Conservation (phyloP, 805 yeast species). For the Starmera quercuum region DNA sequence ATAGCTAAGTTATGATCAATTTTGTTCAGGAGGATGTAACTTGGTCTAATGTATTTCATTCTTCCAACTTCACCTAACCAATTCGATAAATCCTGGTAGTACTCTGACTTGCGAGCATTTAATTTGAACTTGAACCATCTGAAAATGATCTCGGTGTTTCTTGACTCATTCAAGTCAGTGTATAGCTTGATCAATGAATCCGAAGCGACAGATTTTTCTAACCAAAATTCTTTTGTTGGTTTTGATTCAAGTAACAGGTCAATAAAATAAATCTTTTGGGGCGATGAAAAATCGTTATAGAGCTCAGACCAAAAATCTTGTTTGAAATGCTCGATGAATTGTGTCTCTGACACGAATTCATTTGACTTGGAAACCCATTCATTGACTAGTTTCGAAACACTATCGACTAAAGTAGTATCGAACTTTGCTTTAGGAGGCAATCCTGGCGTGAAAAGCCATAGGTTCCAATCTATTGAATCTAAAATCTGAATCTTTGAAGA, state of each 20-base stretch:
- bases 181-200: constrained; percentile 30
- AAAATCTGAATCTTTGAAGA: constrained; percentile 39
- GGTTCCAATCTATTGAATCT: constrained; percentile 74
- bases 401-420: constrained; percentile 71
- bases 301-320: constrained; percentile 26
- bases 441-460: constrained; percentile 78
- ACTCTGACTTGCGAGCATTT: constrained; percentile 37
- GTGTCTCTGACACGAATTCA: constrained; percentile 5
- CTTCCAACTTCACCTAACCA: constrained; percentile 92
- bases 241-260: constrained; percentile 53
- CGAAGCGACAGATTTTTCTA: constrained; percentile 24
- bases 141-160: constrained; percentile 75
- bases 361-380: constrained; percentile 41
- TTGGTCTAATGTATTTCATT: constrained; percentile 92
- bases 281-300: constrained; percentile 48
- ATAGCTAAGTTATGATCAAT: constrained; percentile 65
- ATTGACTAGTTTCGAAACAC: constrained; percentile 57
- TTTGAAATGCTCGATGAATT: constrained; percentile 11
- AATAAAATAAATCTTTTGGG: constrained; percentile 73
- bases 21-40: constrained; percentile 54
- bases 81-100: constrained; percentile 51
- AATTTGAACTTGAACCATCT: constrained; percentile 70
- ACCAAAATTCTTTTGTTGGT: constrained; percentile 34
- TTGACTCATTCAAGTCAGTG: constrained; percentile 34
- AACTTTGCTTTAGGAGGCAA: constrained; percentile 84